Percentiles rank a stretch among this genome's conserved stretches.
These are phyloP conservation scores for Penicillium ucsense DNA, from an alignment of 495 filamentous ascomycete species.

Conservation along the genomic window DNA sequence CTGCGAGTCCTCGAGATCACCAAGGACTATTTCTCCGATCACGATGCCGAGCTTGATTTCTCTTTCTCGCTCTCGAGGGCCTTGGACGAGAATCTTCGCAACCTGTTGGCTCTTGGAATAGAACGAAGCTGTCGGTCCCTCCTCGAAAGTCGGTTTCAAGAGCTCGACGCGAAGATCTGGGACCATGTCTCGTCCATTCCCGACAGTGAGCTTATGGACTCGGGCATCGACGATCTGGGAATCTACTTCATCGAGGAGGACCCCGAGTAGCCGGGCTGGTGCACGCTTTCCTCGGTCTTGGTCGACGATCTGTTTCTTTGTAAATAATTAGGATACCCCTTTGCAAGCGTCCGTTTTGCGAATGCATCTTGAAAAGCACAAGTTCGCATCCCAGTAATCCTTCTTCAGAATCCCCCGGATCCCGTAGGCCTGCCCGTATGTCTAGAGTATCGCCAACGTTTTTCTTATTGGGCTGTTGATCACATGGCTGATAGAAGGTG, in stretches of 20 bases:
- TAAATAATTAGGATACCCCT: too few relatives aligned
- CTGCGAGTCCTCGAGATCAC: not conserved
- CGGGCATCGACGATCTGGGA: not conserved
- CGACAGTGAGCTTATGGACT: constrained; percentile 1
- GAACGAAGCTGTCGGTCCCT: constrained; percentile 8
- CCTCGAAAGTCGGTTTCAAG: not conserved
- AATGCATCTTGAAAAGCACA: too few relatives aligned
- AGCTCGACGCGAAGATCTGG: constrained; percentile 4
- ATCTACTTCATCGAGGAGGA: constrained; percentile 1
- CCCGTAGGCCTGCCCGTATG: too few relatives aligned
- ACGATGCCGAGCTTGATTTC: not conserved
- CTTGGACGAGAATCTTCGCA: not conserved
- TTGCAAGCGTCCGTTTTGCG: too few relatives aligned
- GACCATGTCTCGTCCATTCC: not conserved
- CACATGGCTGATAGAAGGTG: too few relatives aligned
- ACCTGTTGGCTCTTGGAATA: constrained; percentile 3
- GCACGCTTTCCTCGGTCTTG: not conserved
- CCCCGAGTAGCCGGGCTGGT: too few relatives aligned
- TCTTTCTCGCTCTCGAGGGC: not conserved
- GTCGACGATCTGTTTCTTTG: too few relatives aligned
- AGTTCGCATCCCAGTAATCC: too few relatives aligned
- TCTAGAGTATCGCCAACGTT: too few relatives aligned
- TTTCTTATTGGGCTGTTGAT: too few relatives aligned
- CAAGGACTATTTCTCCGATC: not conserved
- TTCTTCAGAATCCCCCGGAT: too few relatives aligned